phyloP scores from a whole-genome alignment of 2,329 filamentous ascomycete genomes.

The Onygenales sp. region DNA sequence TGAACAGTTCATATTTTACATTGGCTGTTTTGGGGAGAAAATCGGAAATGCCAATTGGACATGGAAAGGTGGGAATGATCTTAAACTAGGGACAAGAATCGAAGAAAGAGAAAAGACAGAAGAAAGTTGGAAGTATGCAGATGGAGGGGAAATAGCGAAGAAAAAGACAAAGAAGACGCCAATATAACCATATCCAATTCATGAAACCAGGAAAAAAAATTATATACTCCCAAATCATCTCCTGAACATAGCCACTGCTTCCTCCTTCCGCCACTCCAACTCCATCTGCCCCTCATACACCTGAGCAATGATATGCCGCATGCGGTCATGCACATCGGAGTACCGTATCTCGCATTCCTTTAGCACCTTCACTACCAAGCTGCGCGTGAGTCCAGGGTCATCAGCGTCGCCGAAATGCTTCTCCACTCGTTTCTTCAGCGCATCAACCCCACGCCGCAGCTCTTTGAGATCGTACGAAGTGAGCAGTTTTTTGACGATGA shows the following conservation, averaged over 20 bases:
- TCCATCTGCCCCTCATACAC: slow-evolving; percentile 39
- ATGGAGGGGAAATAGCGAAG: background rate
- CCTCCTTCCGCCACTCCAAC: slow-evolving; percentile 40
- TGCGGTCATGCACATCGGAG: slow-evolving; percentile 43
- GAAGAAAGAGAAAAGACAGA: background rate
- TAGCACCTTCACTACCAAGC: slow-evolving; percentile 50
- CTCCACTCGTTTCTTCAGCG: slow-evolving; percentile 81
- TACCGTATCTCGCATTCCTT: slow-evolving; percentile 52
- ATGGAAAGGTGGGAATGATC: no score
- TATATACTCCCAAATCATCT: slow-evolving; percentile 16
- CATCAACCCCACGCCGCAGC: slow-evolving; percentile 79
- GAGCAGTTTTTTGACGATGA: slow-evolving; percentile 77
- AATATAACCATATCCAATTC: background rate
- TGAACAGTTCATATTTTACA: no score
- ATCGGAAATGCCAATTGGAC: no score
- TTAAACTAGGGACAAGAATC: background rate
- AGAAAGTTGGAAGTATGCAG: background rate
- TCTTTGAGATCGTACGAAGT: slow-evolving; percentile 73
- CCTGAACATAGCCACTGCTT: slow-evolving; percentile 33
- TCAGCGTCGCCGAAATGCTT: slow-evolving; percentile 94
- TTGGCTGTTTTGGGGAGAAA: no score
- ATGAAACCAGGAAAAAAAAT: background rate
- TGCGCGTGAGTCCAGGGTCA: slow-evolving; percentile 55
- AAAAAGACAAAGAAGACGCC: background rate
- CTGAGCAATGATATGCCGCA: slow-evolving; percentile 32